These are phyloP conservation scores for Actinidia chinensis DNA, from an alignment of 179 eudicot species.

Conservation along the genomic window DNA sequence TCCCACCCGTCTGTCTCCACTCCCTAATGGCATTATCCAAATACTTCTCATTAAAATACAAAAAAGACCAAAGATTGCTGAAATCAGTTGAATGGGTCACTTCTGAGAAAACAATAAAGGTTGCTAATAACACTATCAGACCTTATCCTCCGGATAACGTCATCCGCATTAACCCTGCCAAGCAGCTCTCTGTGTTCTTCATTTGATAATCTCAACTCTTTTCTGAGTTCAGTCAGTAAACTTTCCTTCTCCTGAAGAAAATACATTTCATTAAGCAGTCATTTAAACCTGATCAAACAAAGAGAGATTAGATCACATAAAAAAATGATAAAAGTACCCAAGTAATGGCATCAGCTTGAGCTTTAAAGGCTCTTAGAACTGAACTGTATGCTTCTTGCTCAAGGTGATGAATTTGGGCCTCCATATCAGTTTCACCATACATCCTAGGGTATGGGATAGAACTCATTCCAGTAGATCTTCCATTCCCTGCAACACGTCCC, in stretches of 20 bases:
- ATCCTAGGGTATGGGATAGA: slow-evolving; percentile 46
- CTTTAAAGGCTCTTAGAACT: slow-evolving; percentile 73
- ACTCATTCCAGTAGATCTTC: slow-evolving; percentile 50
- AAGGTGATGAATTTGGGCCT: slow-evolving; percentile 64
- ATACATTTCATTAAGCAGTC: slow-evolving; percentile 33
- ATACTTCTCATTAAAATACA: slow-evolving; percentile 16
- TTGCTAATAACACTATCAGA: slow-evolving; percentile 27
- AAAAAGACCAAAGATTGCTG: slow-evolving; percentile 2
- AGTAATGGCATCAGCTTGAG: slow-evolving; percentile 73
- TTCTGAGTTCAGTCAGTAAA: slow-evolving; percentile 69
- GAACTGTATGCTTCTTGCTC: slow-evolving; percentile 78
- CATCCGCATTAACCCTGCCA: slow-evolving; percentile 60
- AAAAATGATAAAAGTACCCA: slow-evolving; percentile 45
- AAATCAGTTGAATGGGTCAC: neutral
- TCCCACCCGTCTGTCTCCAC: slow-evolving; percentile 57
- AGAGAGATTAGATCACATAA: slow-evolving; percentile 18
- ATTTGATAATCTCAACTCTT: slow-evolving; percentile 69
- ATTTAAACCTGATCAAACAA: slow-evolving; percentile 24
- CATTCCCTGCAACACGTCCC: slow-evolving; percentile 53
- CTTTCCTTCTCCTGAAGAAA: slow-evolving; percentile 72
- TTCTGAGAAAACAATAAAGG: slow-evolving; percentile 7
- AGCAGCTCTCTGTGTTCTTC: slow-evolving; percentile 80
- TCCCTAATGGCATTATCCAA: slow-evolving; percentile 45
- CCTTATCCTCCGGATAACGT: slow-evolving; percentile 63
- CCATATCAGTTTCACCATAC: slow-evolving; percentile 63